These are phyloP conservation scores for Kwoniella pini DNA, from an alignment of 768 basidiomycete genomes.

Conservation along the genomic window DNA sequence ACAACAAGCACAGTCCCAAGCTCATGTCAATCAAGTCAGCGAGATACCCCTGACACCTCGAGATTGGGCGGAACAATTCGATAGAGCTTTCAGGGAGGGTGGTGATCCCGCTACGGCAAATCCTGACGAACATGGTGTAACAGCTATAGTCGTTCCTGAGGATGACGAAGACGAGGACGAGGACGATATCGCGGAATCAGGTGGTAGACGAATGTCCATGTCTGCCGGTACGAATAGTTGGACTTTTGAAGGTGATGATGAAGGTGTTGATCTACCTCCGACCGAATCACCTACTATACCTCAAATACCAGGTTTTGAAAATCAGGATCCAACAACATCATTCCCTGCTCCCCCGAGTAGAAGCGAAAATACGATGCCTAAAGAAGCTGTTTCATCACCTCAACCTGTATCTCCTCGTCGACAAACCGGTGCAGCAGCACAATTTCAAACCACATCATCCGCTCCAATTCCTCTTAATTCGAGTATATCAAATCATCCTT, in stretches of 20 bases:
- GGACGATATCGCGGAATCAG: conserved; percentile 15
- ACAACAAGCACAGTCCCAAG: conserved; percentile 1
- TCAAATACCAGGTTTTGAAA: conserved; percentile 4
- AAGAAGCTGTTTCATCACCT: conserved; percentile 5
- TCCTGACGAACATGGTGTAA: conserved; percentile 27
- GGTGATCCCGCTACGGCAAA: conserved; percentile 28
- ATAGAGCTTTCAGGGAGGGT: conserved; percentile 37
- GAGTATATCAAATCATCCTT: too few relatives aligned
- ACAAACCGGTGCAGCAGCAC: not conserved
- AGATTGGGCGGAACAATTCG: conserved; percentile 52
- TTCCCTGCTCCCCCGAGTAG: not conserved
- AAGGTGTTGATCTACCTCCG: conserved; percentile 31
- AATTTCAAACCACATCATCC: not conserved
- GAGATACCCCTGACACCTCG: conserved; percentile 46
- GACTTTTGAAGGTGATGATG: conserved; percentile 34
- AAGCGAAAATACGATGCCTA: not conserved
- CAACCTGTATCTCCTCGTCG: conserved; percentile 7
- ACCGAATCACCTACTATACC: conserved; percentile 27
- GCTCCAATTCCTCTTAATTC: too few relatives aligned
- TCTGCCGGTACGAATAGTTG: conserved; percentile 25
- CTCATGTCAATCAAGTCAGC: not conserved
- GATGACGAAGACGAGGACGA: conserved; percentile 14
- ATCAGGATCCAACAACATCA: not conserved
- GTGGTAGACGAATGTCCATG: conserved; percentile 9
- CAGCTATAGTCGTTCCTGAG: conserved; percentile 14